These are phyloP conservation scores for Calonectria crousiana DNA, from an alignment of 2,329 filamentous ascomycete genomes.

Conservation along the genomic window DNA sequence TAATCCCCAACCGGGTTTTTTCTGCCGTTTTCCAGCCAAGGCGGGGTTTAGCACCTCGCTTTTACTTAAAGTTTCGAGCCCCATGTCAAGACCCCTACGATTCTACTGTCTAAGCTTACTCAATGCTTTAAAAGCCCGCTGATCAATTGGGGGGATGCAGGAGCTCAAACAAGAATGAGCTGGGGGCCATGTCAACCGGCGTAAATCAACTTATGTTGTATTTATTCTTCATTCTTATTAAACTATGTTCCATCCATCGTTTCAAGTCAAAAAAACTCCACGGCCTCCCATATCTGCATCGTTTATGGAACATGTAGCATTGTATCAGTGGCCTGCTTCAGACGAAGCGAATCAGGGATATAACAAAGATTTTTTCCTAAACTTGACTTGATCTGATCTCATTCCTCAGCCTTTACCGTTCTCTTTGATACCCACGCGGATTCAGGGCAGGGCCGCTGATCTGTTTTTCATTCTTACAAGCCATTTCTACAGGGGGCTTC, in stretches of 20 bases:
- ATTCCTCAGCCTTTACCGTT: constrained; percentile 19
- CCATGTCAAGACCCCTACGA: constrained; percentile 18
- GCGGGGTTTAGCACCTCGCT: neutral
- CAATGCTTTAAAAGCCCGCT: constrained; percentile 28
- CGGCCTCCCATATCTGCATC: neutral
- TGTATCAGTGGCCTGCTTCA: neutral
- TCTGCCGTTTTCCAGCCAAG: neutral
- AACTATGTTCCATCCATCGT: neutral
- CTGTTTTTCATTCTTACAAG: constrained; percentile 25
- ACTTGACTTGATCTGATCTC: neutral
- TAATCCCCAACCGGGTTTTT: neutral
- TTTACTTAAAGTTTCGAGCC: constrained; percentile 21
- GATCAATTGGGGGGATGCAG: too few species aligned
- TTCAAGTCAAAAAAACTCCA: neutral
- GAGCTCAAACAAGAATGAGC: constrained; percentile 25
- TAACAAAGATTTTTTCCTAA: constrained; percentile 8
- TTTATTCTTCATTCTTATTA: constrained; percentile 4
- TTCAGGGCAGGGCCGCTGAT: constrained; percentile 27
- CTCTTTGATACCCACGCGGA: constrained; percentile 27
- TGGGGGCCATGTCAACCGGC: constrained; percentile 10
- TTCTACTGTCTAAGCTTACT: constrained; percentile 8
- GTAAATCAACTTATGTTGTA: neutral
- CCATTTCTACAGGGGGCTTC: constrained; percentile 8
- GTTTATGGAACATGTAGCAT: neutral
- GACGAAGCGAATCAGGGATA: constrained; percentile 4